Base-by-base conservation (phyloP, 2,329 filamentous ascomycete species). In the Diaporthe caulivora region DNA sequence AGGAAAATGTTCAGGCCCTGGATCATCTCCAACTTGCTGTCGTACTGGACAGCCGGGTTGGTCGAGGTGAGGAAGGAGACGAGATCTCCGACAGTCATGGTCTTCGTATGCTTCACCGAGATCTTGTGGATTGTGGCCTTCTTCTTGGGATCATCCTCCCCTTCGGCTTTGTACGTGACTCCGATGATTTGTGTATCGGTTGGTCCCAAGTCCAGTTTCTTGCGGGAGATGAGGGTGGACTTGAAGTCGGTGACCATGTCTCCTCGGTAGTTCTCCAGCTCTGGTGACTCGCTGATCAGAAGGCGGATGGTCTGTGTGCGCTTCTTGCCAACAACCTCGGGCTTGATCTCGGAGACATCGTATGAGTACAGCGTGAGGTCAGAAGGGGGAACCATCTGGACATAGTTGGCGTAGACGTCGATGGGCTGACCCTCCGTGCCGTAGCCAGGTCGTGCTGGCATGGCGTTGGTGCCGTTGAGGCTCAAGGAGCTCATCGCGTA, bases 1-100 rank as follows among this genome's bases (percentile, higher is more conserved):
- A 94, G 84, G 74, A 88, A 94, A 80, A 92, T 93, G 79, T 95
- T 90, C 75, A 95, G 82, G 2, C 92, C 94, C 81, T 94, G 95
- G 2, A 95, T 86, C 29, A 95, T 77, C 10, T 78, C 76, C 24
- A 77, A 71, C 74, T 80, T 79, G 40, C 78, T 77, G 17, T 75
- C 75, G 65, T 76, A 80, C n/a, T 40, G 53, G 13, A 67, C 71
- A 1, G 75, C 72, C 18, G 75, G 29, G 67, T 77, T 75, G 1
- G 78, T 79, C 1, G 80, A 80, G 0, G 77, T 76, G 21, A 83
- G 74, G 51, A 80, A 80, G 0, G 78, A 72, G 2, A 78, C 71
- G 15, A 83, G 74, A 1, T 76, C 75, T 1, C 75, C 71, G 3
- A 81, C 73, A 4, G 74, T 31, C 34, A 83, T 76, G 1, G 71